Evolutionary conservation across 1,139 yeast genomes (phyloP), one percentile per base, ranked within the genome.

Genomic region (Hansenula sp.): DNA sequence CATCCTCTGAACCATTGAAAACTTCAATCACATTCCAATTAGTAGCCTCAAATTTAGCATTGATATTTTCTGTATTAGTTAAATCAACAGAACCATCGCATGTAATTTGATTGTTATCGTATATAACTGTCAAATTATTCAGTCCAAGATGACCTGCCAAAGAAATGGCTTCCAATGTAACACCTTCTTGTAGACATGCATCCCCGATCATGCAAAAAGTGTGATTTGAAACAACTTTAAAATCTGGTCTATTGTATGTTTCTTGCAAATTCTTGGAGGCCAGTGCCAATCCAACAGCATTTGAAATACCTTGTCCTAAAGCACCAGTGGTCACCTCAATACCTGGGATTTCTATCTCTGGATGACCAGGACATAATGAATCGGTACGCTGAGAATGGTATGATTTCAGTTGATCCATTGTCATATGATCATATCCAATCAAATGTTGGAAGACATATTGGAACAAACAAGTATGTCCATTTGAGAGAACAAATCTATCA

Each of bases 151-250:
- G 99, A 62, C 99, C 99, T 54, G 99, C 99, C 53, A 91, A 73
- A 37, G 99, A 93, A 59, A 79, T 78, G 44, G 98, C 95, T 76
- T 93, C 99, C 49, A 94, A 79, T 48, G 97, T 80, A 53, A 93
- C 90, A 79, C 99, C 99, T 76, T 93, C 99, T 93, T 85, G 87
- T 77, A 93, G 77, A 76, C 99, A 94, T 59, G 99, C 99, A 62
- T 93, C 99, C 72, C 99, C 99, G 53, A 89, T 72, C 76, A 94
- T 84, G 55, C 74, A 27, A 18, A 36, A 36, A 12, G 38, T 82
- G 77, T 75, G 79, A 46, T 57, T 61, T 31, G 52, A 47, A 48
- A 89, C 77, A 52, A 88, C 60, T 44, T 77, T 71, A 70, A 70
- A 79, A 59, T 77, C 86, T 57, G 96, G 95, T 76, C 85, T 88